Conservation (phyloP, 2,329 filamentous ascomycete genomes). For the Verticillium nonalfalfae region DNA sequence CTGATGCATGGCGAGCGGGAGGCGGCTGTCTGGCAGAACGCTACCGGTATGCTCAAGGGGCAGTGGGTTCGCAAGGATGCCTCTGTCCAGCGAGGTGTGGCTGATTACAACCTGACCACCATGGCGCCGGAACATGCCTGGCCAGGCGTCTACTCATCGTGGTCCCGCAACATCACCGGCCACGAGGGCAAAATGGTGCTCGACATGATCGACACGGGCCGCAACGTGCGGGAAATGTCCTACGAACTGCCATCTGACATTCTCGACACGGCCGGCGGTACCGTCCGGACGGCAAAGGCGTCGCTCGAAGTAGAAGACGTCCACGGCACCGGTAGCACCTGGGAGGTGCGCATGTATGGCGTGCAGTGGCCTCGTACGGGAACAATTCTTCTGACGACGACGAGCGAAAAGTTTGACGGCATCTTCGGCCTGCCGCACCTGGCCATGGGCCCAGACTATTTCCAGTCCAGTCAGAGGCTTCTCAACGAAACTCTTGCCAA, state of each 20-base stretch:
- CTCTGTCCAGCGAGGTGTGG: conserved; percentile 37
- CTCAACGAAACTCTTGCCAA: conserved; percentile 68
- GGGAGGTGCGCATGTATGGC: conserved; percentile 75
- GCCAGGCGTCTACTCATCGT: conserved; percentile 50
- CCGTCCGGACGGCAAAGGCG: conserved; percentile 62
- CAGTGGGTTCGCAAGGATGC: conserved; percentile 60
- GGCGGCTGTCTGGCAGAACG: conserved; percentile 62
- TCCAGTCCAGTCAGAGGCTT: conserved; percentile 52
- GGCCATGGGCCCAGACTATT: conserved; percentile 51
- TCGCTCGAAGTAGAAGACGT: conserved; percentile 68
- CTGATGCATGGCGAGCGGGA: conserved; percentile 32
- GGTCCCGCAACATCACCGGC: conserved; percentile 78
- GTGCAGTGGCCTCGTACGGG: conserved; percentile 82
- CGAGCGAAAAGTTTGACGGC: conserved; percentile 90
- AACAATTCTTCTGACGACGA: conserved; percentile 74
- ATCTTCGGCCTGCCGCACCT: conserved; percentile 87
- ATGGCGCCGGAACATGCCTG: conserved; percentile 63
- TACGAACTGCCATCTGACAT: conserved; percentile 32
- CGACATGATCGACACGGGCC: conserved; percentile 40
- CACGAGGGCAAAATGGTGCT: conserved; percentile 62
- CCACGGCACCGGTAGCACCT: conserved; percentile 62
- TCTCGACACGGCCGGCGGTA: conserved; percentile 35
- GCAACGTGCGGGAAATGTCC: conserved; percentile 39
- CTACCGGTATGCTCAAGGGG: conserved; percentile 71
- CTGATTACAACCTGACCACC: conserved; percentile 56